These are phyloP conservation scores for Russula compacta DNA, from an alignment of 768 basidiomycete species.

Conservation along the genomic window DNA sequence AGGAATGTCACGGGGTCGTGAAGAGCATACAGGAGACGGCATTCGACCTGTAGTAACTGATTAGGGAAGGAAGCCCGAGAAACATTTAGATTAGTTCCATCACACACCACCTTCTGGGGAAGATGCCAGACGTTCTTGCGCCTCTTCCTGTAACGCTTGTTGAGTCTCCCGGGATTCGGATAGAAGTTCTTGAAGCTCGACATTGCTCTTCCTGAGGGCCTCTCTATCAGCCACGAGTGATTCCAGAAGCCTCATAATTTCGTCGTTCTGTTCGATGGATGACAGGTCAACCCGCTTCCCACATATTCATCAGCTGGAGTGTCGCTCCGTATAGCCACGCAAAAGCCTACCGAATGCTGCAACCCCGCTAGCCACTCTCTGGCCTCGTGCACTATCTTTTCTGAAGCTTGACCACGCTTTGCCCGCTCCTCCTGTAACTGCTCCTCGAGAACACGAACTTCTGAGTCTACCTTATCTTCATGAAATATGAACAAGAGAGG, in stretches of 20 bases:
- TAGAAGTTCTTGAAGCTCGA: slow-evolving; percentile 67
- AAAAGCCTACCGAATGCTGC: slow-evolving; percentile 42
- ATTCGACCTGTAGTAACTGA: slow-evolving; percentile 17
- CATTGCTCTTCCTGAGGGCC: slow-evolving; percentile 68
- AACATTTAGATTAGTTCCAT: slow-evolving; percentile 15
- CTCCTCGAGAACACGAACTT: slow-evolving; percentile 56
- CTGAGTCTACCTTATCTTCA: slow-evolving; percentile 59
- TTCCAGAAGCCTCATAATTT: slow-evolving; percentile 64
- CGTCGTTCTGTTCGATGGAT: slow-evolving; percentile 40
- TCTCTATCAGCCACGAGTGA: slow-evolving; percentile 85
- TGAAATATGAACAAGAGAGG: background rate
- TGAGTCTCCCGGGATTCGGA: slow-evolving; percentile 71
- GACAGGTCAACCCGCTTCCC: slow-evolving; percentile 31
- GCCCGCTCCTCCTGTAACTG: slow-evolving; percentile 52
- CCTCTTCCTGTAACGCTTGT: slow-evolving; percentile 57
- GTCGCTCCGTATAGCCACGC: background rate
- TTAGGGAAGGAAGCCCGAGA: background rate
- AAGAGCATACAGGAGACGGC: background rate
- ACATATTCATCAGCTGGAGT: background rate
- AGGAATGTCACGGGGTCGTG: background rate
- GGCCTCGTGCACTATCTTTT: slow-evolving; percentile 58
- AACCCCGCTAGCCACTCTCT: slow-evolving; percentile 53
- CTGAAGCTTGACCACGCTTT: slow-evolving; percentile 55
- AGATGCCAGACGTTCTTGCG: slow-evolving; percentile 53
- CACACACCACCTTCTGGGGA: slow-evolving; percentile 20